These are phyloP conservation scores for Marsdenia floribunda DNA, from an alignment of 257 asterid species.

Conservation along the genomic window DNA sequence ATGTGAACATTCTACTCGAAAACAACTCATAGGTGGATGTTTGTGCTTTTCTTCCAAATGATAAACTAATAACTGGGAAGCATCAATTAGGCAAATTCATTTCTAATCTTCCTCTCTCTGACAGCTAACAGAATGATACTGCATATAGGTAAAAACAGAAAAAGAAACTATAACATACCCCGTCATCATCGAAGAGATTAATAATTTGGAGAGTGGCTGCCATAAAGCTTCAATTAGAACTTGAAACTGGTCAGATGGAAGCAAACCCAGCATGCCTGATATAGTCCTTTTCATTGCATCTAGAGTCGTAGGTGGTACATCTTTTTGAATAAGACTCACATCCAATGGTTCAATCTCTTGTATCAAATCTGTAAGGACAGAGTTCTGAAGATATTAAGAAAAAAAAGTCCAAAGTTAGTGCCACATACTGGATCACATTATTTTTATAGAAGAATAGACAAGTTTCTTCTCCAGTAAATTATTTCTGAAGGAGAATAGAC, in stretches of 20 bases:
- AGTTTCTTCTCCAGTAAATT: not conserved
- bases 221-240: conserved; percentile 82
- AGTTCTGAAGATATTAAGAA: conserved; percentile 37
- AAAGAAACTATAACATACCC: conserved; percentile 44
- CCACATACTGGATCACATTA: not conserved
- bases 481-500: not conserved
- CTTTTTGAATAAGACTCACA: conserved; percentile 83
- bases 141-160: not conserved
- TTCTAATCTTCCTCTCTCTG: not conserved
- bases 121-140: not conserved
- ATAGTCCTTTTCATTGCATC: conserved; percentile 98
- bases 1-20: not conserved
- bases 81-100: not conserved
- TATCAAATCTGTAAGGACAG: conserved; percentile 54
- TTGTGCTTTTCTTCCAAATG: not conserved
- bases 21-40: not conserved
- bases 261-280: conserved; percentile 88
- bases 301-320: conserved; percentile 70
- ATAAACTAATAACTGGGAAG: not conserved
- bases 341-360: conserved; percentile 94
- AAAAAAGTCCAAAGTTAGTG: not conserved
- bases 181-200: conserved; percentile 91
- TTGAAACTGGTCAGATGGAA: conserved; percentile 92
- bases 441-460: not conserved
- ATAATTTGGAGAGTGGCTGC: conserved; percentile 85